These are phyloP conservation scores for Pleurotus tuber-regium DNA, from an alignment of 768 basidiomycete species.

Conservation along the genomic window DNA sequence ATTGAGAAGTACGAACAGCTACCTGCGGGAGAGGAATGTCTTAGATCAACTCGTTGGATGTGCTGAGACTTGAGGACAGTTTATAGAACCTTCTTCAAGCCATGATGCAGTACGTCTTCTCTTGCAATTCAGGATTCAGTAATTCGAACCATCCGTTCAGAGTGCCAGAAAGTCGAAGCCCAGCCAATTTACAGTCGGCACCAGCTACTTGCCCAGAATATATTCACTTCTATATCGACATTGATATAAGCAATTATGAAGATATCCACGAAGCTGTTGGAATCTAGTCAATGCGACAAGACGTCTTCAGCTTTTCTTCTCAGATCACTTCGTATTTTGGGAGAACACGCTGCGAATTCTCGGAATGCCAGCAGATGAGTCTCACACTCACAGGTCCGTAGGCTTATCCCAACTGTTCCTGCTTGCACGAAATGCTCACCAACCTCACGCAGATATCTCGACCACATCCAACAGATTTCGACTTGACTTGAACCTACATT, in stretches of 20 bases:
- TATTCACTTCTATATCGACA: constrained; percentile 76
- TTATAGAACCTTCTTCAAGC: constrained; percentile 83
- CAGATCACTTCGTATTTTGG: no score
- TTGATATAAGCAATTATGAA: constrained; percentile 74
- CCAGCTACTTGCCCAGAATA: constrained; percentile 63
- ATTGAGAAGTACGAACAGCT: constrained; percentile 50
- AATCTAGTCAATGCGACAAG: no score
- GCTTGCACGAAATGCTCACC: no score
- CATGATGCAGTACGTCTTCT: constrained; percentile 61
- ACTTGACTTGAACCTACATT: no score
- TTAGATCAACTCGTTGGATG: constrained; percentile 55
- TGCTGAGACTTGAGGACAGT: constrained; percentile 69
- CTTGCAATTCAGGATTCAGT: not conserved
- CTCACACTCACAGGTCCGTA: no score
- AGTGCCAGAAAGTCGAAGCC: constrained; percentile 68
- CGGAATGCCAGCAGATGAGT: no score
- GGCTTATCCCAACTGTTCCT: no score
- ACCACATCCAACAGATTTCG: no score
- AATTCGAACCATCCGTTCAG: not conserved
- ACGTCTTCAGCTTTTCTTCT: no score
- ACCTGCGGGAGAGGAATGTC: constrained; percentile 29
- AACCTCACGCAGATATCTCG: no score
- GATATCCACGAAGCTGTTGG: no score
- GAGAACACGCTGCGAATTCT: no score
- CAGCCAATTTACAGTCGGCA: constrained; percentile 45